Base-by-base conservation (phyloP, 2,329 filamentous ascomycete genomes). In the Paradendryphiella salina region DNA sequence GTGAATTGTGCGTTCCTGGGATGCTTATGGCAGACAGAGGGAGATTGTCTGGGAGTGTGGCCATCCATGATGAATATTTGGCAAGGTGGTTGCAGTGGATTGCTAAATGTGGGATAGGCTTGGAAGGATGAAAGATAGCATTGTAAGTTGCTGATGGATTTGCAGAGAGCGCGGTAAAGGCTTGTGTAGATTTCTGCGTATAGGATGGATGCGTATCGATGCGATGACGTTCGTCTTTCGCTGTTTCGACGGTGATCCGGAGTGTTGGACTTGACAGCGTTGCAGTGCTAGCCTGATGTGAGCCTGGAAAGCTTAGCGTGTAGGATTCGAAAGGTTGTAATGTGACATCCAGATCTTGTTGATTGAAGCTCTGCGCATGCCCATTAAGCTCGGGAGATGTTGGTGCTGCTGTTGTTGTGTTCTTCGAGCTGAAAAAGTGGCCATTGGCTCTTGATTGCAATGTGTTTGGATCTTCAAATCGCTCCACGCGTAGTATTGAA, bases 1-100 rank as follows among this genome's bases (percentile, higher is more conserved):
- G 90, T 14, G 89, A 90, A 76, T 99, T 97, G 79, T 99, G 94
- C 0, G 94, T 96, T 57, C 94, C 94, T 0, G 94, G 94, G 56
- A 97, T 94, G 41, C 88, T 94, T 41, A 99, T 83, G 2, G 87
- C 82, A 1, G 89, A 88, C 4, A 97, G 79, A 1, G 90, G 85
- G 43, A 84, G 87, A 15, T 85, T 80, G 65, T 92, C 83, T 53
- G 81, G 79, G 34, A 97, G 80, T 54, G 85, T 80, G 49, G 79
- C 75, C 92, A 97, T 97, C 94, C 94, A 90, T 55, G 85, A 89
- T 74, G 87, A 85, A 54, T 97, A 78, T 33, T 81, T 50, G 11
- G 32, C 34, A 1, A 52, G 18, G 20, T 64, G 59, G 29, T 66
- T 61, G 2, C 53, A 46, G 33, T 70, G 67, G 6, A 73, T 66